These are phyloP conservation scores for Umbelopsis ramanniana DNA, from an alignment of 192 early-diverging fungal species.

Conservation along the genomic window DNA sequence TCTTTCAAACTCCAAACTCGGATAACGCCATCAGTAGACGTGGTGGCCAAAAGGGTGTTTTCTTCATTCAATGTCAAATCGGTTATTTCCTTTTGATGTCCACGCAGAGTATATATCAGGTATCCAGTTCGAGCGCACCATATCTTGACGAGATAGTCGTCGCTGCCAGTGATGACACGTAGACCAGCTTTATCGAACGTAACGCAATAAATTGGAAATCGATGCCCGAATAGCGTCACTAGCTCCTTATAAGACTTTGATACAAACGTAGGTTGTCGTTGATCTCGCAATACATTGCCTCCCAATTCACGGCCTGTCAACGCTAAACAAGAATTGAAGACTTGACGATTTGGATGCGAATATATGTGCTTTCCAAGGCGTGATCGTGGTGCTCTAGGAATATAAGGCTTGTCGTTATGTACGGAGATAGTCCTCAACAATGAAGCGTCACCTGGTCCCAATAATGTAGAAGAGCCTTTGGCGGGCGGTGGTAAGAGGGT, in stretches of 20 bases:
- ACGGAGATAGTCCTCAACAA: slow-evolving; percentile 20
- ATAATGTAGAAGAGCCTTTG: slow-evolving; percentile 24
- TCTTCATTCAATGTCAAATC: slow-evolving; percentile 79
- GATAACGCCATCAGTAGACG: slow-evolving; percentile 76
- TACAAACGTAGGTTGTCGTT: slow-evolving; percentile 26
- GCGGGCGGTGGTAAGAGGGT: slow-evolving; percentile 31
- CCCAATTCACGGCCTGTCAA: slow-evolving; percentile 39
- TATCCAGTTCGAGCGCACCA: slow-evolving; percentile 83
- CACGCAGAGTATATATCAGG: slow-evolving; percentile 81
- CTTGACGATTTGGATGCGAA: neutral
- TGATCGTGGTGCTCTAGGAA: slow-evolving; percentile 32
- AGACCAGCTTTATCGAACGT: slow-evolving; percentile 76
- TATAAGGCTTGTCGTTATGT: slow-evolving; percentile 4
- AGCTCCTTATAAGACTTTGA: slow-evolving; percentile 47
- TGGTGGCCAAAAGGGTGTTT: slow-evolving; percentile 79
- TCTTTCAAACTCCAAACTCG: slow-evolving; percentile 78
- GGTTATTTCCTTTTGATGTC: slow-evolving; percentile 75
- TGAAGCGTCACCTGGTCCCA: slow-evolving; percentile 39
- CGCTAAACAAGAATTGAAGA: neutral
- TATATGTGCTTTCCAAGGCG: slow-evolving; percentile 1
- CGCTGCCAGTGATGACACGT: slow-evolving; percentile 84
- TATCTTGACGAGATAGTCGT: slow-evolving; percentile 85
- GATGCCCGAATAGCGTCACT: slow-evolving; percentile 74
- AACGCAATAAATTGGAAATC: slow-evolving; percentile 73
- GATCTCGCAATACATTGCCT: slow-evolving; percentile 20